phyloP scores from a whole-genome alignment of 441 rosid genomes.

The Corymbia calophylla region DNA sequence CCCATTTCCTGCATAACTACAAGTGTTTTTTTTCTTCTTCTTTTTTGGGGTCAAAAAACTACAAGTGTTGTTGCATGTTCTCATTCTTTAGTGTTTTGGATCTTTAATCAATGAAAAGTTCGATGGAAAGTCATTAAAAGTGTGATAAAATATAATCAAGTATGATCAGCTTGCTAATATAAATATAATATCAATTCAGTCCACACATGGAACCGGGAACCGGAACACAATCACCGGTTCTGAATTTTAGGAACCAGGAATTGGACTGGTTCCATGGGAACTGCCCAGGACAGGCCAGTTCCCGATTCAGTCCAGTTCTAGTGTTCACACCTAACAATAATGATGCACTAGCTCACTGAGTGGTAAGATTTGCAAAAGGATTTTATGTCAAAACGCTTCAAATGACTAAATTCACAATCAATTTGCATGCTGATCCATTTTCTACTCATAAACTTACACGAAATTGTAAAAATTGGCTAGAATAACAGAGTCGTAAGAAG shows the following conservation, averaged over 20 bases:
- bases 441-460: background rate
- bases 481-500: background rate
- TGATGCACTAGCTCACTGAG: background rate
- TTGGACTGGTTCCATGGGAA: background rate
- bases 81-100: background rate
- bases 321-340: background rate
- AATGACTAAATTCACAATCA: background rate
- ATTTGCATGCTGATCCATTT: background rate
- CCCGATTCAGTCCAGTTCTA: accelerated
- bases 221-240: background rate
- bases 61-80: background rate
- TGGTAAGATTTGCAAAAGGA: background rate
- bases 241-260: background rate
- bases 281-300: background rate
- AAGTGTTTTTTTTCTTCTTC: background rate
- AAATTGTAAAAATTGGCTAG: background rate
- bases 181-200: background rate
- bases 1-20: background rate
- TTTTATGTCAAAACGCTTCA: background rate
- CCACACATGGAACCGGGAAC: background rate
- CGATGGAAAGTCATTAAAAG: background rate
- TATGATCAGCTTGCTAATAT: background rate
- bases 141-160: background rate
- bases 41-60: background rate
- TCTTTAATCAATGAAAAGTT: background rate